These are phyloP conservation scores for Scedosporium minutisporum DNA, from an alignment of 2,329 filamentous ascomycete species.

Conservation along the genomic window DNA sequence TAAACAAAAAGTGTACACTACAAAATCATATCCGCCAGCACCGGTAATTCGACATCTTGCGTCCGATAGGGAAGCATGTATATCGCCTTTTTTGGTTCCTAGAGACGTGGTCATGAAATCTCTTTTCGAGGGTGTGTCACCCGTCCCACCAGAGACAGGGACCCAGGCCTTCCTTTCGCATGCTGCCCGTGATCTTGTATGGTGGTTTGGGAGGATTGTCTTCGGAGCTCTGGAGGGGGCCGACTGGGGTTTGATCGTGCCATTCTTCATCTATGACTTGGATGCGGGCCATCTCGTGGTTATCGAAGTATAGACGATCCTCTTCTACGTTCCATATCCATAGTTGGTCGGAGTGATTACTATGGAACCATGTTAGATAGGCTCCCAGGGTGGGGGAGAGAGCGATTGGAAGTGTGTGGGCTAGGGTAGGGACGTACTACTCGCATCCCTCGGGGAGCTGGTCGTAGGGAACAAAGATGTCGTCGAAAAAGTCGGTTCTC, in stretches of 20 bases:
- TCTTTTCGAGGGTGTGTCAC: not conserved
- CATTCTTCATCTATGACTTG: slow-evolving; percentile 81
- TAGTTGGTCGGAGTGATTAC: slow-evolving; percentile 63
- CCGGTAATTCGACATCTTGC: not conserved
- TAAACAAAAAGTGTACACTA: slow-evolving; percentile 1
- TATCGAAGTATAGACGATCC: slow-evolving; percentile 74
- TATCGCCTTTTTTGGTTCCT: too few relatives aligned
- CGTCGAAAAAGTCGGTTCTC: slow-evolving; percentile 85
- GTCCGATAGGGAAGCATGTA: not conserved
- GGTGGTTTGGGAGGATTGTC: slow-evolving; percentile 55
- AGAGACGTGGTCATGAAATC: not conserved
- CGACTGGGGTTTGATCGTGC: slow-evolving; percentile 74
- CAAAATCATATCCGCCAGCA: not conserved
- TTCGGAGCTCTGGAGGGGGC: slow-evolving; percentile 53
- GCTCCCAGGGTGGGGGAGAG: not conserved
- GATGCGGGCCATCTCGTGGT: slow-evolving; percentile 79
- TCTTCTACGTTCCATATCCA: slow-evolving; percentile 79
- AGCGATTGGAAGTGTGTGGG: not conserved
- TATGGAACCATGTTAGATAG: slow-evolving; percentile 27
- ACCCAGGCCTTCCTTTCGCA: slow-evolving; percentile 53
- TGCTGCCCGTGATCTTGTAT: slow-evolving; percentile 58
- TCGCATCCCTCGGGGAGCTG: slow-evolving; percentile 66
- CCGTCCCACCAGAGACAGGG: slow-evolving; percentile 55
- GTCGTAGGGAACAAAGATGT: slow-evolving; percentile 70
- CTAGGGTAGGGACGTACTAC: slow-evolving; percentile 50